Evolutionary conservation across 2,329 filamentous ascomycete genomes (phyloP).

Genomic region (Monosporascus sp.): DNA sequence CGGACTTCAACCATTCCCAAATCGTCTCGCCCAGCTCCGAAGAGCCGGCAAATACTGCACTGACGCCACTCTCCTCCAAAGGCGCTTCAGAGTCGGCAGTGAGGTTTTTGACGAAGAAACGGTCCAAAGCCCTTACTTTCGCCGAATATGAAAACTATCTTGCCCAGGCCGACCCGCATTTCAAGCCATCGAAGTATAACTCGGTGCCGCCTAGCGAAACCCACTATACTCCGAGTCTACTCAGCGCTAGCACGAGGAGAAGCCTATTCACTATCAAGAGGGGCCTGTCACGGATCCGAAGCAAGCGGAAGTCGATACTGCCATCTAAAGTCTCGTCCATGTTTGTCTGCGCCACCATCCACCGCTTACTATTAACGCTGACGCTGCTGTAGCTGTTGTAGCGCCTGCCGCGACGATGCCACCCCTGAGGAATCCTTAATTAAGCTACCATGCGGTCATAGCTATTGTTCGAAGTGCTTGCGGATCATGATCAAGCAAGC

Average conservation of each 20-base stretch:
- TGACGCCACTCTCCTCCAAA: slow-evolving; percentile 40
- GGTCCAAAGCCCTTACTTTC: slow-evolving; percentile 40
- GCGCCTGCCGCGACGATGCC: slow-evolving; percentile 52
- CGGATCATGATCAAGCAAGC: slow-evolving; percentile 50
- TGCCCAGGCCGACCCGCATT: slow-evolving; percentile 36
- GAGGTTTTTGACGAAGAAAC: slow-evolving; percentile 22
- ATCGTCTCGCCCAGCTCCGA: slow-evolving; percentile 38
- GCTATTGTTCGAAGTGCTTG: slow-evolving; percentile 52
- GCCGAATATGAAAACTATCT: slow-evolving; percentile 49
- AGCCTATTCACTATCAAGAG: slow-evolving; percentile 42
- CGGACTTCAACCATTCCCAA: slow-evolving; percentile 36
- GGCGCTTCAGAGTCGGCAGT: slow-evolving; percentile 20
- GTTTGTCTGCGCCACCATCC: slow-evolving; percentile 15
- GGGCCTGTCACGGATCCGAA: slow-evolving; percentile 39
- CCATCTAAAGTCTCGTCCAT: slow-evolving; percentile 23
- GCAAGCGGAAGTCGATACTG: slow-evolving; percentile 33
- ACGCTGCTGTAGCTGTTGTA: slow-evolving; percentile 42
- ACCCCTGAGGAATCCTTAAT: slow-evolving; percentile 37
- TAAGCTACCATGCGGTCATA: slow-evolving; percentile 52
- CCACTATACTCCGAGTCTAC: slow-evolving; percentile 34
- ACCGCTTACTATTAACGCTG: slow-evolving; percentile 4
- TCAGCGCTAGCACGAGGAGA: slow-evolving; percentile 39
- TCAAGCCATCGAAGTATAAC: slow-evolving; percentile 37
- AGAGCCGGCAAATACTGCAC: slow-evolving; percentile 33
- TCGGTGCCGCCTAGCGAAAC: slow-evolving; percentile 26